These are phyloP conservation scores for Sutorius australiensis DNA, from an alignment of 768 basidiomycete genomes.

Conservation along the genomic window DNA sequence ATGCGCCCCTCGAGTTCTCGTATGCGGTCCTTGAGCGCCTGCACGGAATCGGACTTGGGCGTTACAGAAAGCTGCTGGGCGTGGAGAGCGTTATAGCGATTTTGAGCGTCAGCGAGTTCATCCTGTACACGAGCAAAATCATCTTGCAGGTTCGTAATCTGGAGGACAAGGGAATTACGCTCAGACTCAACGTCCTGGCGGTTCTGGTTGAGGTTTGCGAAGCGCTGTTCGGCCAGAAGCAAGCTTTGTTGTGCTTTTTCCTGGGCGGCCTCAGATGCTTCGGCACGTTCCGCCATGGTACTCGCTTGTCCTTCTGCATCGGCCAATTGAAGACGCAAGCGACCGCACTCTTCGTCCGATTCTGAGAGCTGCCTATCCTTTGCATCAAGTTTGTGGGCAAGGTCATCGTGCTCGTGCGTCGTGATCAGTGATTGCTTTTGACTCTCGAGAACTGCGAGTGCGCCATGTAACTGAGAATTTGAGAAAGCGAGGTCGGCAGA, in stretches of 20 bases:
- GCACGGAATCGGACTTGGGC: conserved; percentile 53
- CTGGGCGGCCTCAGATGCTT: conserved; percentile 32
- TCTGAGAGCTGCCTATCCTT: conserved; percentile 36
- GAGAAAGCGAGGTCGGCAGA: conserved; percentile 13
- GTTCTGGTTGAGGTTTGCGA: conserved; percentile 42
- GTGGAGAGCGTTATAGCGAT: conserved; percentile 58
- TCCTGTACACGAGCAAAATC: conserved; percentile 53
- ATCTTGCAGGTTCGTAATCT: conserved; percentile 56
- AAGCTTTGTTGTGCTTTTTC: conserved; percentile 33
- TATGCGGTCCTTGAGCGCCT: conserved; percentile 58
- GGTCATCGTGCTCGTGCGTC: conserved; percentile 21
- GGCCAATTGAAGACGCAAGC: conserved; percentile 30
- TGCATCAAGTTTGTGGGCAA: conserved; percentile 33
- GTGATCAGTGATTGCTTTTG: conserved; percentile 14
- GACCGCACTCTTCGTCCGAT: conserved; percentile 20
- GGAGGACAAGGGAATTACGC: conserved; percentile 61
- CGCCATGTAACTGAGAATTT: conserved; percentile 15
- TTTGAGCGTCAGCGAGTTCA: conserved; percentile 55
- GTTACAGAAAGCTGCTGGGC: conserved; percentile 63
- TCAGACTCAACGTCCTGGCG: conserved; percentile 60
- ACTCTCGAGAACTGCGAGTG: conserved; percentile 16
- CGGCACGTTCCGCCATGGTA: conserved; percentile 32
- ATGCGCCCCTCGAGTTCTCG: conserved; percentile 66
- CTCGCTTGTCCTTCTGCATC: conserved; percentile 34
- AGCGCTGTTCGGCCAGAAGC: conserved; percentile 35